Base-by-base conservation (phyloP, 1,139 yeast genomes). In the Saccharomyces hybrid region DNA sequence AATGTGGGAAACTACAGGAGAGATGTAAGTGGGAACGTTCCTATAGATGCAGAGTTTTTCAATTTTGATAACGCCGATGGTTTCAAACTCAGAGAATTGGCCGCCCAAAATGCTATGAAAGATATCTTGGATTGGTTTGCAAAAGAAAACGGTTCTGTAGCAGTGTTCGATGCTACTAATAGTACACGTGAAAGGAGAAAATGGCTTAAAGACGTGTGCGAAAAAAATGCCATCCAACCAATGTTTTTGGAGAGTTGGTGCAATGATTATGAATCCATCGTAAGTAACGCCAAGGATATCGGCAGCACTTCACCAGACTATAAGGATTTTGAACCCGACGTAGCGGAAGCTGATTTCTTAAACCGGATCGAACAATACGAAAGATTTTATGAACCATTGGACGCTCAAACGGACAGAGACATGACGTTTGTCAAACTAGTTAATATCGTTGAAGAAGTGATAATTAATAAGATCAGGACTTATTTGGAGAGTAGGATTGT, bases 201-300 rank as follows among this genome's bases (percentile, higher is more conserved):
- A 32, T 77, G 82, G 77, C 80, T 93, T 54, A 75, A 83, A 56
- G 75, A 79, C 60, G 72, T 85, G 42, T 82, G 95, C 66, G 75
- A 84, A 52, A 80, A 79, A 60, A 80, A 86, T 64, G 77, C 77
- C 51, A 85, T 93, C 57, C 93, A 88, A 67, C 96, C 97, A 1
- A 83, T 93, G 79, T 93, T 91, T 68, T 80, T 93, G 58, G 99
- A 93, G 70, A 86, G 95, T 65, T 87, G 86, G 80, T 90, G 97
- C 71, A 86, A 89, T 65, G 95, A 90, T 71, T 78, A 84, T 60
- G 86, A 84, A 24, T 77, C 90, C 60, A 83, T 93, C 47, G 76
- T 79, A 72, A 86, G 86, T 63, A 91, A 91, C 68, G 85, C 91
- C 50, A 71, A 82, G 63, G 97, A 91, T 70, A 95, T 91, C 55